Conservation (phyloP, 129 eudicot genomes). For the Smallanthus sonchifolius region DNA sequence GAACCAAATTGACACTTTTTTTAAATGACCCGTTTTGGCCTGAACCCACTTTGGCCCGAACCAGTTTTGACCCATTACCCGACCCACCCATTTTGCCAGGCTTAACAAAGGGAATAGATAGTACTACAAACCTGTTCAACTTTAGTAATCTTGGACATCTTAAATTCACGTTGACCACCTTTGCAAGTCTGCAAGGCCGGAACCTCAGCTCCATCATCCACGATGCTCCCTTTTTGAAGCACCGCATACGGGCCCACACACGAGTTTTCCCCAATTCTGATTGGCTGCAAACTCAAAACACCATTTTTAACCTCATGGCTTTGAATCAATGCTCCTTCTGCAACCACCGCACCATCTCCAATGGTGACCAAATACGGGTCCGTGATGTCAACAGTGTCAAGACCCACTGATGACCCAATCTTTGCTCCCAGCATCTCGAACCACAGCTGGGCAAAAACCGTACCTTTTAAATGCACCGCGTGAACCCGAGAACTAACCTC, state of each 20-base stretch:
- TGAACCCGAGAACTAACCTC: slow-evolving; percentile 36
- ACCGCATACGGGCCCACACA: slow-evolving; percentile 40
- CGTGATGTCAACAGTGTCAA: slow-evolving; percentile 52
- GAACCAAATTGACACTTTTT: no score
- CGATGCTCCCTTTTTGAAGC: slow-evolving; percentile 41
- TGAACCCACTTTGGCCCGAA: no score
- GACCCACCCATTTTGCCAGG: no score
- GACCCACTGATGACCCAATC: slow-evolving; percentile 42
- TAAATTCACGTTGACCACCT: slow-evolving; percentile 11
- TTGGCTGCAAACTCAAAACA: slow-evolving; percentile 35
- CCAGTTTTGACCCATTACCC: no score
- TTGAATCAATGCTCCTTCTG: slow-evolving; percentile 57
- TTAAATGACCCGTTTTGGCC: no score
- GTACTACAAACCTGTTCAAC: slow-evolving; percentile 32
- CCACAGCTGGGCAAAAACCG: slow-evolving; percentile 39
- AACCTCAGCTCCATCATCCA: slow-evolving; percentile 32
- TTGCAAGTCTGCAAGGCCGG: slow-evolving; percentile 39
- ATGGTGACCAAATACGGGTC: slow-evolving; percentile 49
- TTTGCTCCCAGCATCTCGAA: slow-evolving; percentile 54
- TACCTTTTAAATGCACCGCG: slow-evolving; percentile 55
- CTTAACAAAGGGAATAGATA: not conserved
- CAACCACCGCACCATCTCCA: slow-evolving; percentile 53
- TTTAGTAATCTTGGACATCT: slow-evolving; percentile 3
- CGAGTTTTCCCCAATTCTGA: slow-evolving; percentile 37
- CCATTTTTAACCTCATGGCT: slow-evolving; percentile 61